Evolutionary conservation across 1,284 basidiomycete genomes (phyloP), one percentile per base, ranked within the genome.

Genomic region (Naganishia liquefaciens): DNA sequence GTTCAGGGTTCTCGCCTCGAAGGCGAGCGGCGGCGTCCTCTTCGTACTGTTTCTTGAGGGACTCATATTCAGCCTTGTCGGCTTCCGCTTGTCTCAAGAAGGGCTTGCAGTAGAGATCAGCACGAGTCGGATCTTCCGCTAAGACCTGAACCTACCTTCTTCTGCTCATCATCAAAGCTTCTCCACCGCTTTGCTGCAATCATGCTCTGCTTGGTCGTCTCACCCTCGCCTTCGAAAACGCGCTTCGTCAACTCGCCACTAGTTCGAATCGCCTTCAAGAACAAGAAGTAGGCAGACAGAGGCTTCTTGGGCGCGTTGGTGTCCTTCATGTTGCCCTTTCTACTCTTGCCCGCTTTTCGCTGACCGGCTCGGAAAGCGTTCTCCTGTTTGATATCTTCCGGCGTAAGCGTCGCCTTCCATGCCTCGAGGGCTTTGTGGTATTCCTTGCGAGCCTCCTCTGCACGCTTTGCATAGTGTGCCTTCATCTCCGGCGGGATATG

Each of bases 271-370:
- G 87, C 85, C 76, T 93, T 91, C 68, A 96, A 79, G 82, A 94
- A 97, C 85, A 95, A 89, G 73, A 96, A 96, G 76, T 96, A 97
- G 3, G 93, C 93, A 72, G 87, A 89, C 33, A 96, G 85, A 3
- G 93, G 93, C 79, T 95, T 95, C 86, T 94, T 94, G 10, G 93
- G 93, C 21, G 92, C 93, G 74, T 96, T 94, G 30, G 93, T 93
- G 76, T 97, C 93, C 82, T 95, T 95, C 79, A 97, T 88, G 78
- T 97, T 96, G 68, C 90, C 89, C 83, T 90, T 91, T 71, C 92
- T 84, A 58, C 90, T 93, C 79, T 93, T 93, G 73, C 93, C 94
- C 21, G 91, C 89, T 79, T 92, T 93, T 68, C 93, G 87, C 80
- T 95, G 93, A 47, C 91, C 91, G 42, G 93, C 87, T 51, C 93